Evolutionary conservation across 2,329 filamentous ascomycete genomes (phyloP), one percentile per base, ranked within the genome.

Genomic region (Colletotrichum gloeosporioides): DNA sequence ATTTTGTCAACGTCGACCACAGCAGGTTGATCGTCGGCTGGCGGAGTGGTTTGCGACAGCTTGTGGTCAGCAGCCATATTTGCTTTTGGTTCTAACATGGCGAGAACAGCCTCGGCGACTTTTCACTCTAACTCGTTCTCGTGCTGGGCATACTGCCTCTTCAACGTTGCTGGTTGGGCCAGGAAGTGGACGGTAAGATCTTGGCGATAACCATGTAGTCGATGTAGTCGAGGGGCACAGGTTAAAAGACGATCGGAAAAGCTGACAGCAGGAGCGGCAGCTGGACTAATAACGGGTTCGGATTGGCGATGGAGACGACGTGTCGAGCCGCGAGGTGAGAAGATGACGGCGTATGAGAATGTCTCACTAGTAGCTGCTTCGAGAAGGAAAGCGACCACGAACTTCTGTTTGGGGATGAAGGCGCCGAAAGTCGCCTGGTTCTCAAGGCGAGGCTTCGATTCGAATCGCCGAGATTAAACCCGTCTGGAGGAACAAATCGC

Each of bases 1-100:
- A 82, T 69, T 59, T 83, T 85, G 62, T 85, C 84, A 34, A 80
- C 65, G 18, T 85, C 81, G 22, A 70, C 12, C 27, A 64, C 31
- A 36, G 62, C 18, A 29, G 39, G 39, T n/a, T 69, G 39, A 32
- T 74, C 71, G 31, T 71, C 69, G 25, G n/a, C 59, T 34, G 59
- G 59, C 59, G 59, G 29, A 34, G 34, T 22, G 8, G 31, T 73
- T n/a, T 61, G 63, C 6, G 16, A 39, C 25, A 61, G 31, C 31
- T 25, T 36, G 3, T 8, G 6, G 32, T 27, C 49, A 29, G 66
- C 53, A 27, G 27, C 12, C 32, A n/a, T 44, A 29, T 64, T 44
- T 32, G 25, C 22, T n/a, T n/a, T 22, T 49, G n/a, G 31, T 29
- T 31, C 68, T 8, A 62, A 39, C 72, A 75, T 75, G 62, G 25